Percentiles rank a stretch among this genome's conserved stretches.
phyloP scores from a whole-genome alignment of 352 stramenopile genomes.

The Peronospora belbahrii region DNA sequence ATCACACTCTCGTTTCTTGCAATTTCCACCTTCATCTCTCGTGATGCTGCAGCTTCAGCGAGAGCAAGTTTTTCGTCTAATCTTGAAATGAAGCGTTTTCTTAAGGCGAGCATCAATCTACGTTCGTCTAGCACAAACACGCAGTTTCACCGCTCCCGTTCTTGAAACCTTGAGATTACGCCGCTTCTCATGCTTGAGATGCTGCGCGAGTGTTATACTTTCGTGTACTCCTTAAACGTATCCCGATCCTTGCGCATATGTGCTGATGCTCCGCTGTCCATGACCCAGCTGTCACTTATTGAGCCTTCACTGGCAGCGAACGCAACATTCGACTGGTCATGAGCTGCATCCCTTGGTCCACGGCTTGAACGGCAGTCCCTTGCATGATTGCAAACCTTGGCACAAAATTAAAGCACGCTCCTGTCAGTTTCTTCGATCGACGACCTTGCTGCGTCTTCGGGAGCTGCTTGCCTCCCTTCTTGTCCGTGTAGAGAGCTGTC shows the following conservation, averaged over 20 bases:
- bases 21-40: neutral
- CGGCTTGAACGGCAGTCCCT: neutral
- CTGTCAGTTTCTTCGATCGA: too few relatives aligned
- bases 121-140: neutral
- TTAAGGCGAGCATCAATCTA: neutral
- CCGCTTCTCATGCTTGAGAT: neutral
- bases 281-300: neutral
- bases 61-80: neutral
- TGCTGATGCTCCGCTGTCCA: neutral
- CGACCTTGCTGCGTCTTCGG: too few relatives aligned
- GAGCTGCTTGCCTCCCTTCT: too few relatives aligned
- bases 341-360: neutral
- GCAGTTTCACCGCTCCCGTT: neutral
- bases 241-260: neutral
- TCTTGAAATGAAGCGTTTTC: neutral
- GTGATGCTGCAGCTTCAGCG: neutral
- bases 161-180: neutral
- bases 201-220: neutral
- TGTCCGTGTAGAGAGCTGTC: too few relatives aligned
- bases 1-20: neutral
- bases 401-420: neutral
- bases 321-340: neutral
- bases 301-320: neutral
- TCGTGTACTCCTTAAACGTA: neutral
- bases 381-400: neutral